Conservation (phyloP, 108 stramenopile species). For the Schizochytrium sp. region DNA sequence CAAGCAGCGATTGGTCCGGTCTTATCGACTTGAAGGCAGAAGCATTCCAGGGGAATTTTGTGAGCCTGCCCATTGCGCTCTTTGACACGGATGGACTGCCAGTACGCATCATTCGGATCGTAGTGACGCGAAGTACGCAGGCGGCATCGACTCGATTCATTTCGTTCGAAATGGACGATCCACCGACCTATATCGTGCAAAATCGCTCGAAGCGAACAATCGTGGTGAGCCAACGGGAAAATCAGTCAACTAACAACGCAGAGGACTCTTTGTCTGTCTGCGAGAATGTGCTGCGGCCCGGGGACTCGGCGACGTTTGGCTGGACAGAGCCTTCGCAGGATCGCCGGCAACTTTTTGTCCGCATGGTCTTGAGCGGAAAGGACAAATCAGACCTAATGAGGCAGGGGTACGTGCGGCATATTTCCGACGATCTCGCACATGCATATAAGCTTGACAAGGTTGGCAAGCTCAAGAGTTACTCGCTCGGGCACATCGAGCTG, state of each 20-base stretch:
- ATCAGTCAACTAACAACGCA: not conserved
- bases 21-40: not conserved
- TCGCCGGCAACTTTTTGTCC: not conserved
- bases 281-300: constrained; percentile 1
- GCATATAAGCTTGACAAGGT: not conserved
- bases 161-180: not conserved
- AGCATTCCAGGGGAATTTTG: not conserved
- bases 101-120: not conserved
- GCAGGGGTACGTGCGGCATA: not conserved
- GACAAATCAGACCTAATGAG: not conserved
- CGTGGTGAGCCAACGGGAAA: not conserved
- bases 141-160: not conserved
- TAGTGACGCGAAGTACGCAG: not conserved
- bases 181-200: not conserved
- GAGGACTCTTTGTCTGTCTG: not conserved
- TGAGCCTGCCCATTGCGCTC: constrained; percentile 1
- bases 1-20: not conserved
- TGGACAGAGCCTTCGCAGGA: not conserved
- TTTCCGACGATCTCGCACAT: not conserved
- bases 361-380: not conserved
- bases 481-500: not conserved
- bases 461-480: not conserved
- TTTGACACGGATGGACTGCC: not conserved
- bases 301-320: not conserved
- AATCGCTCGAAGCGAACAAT: not conserved